These are phyloP conservation scores for Kockovaella imperatae DNA, from an alignment of 768 basidiomycete species.

Conservation along the genomic window DNA sequence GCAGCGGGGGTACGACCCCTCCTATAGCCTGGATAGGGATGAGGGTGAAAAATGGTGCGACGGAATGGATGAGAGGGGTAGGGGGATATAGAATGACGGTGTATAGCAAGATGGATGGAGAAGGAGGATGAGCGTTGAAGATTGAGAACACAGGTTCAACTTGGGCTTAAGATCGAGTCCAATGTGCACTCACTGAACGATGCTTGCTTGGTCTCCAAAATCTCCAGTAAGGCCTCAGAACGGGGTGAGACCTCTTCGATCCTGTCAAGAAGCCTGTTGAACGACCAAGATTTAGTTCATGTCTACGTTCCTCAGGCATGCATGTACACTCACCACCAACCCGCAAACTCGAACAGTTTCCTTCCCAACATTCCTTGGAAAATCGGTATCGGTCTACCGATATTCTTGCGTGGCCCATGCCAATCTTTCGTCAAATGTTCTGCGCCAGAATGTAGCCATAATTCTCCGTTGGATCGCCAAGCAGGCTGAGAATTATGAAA, in stretches of 20 bases:
- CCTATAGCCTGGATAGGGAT: conserved; percentile 17
- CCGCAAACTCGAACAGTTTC: conserved; percentile 7
- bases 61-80: neutral
- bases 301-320: neutral
- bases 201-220: conserved; percentile 22
- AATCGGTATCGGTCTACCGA: conserved; percentile 26
- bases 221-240: conserved; percentile 15
- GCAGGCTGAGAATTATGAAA: conserved; percentile 23
- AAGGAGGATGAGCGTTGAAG: no score
- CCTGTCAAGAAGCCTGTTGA: conserved; percentile 11
- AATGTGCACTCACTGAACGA: conserved; percentile 12
- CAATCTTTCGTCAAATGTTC: conserved; percentile 20
- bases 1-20: conserved; percentile 14
- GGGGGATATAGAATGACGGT: no score
- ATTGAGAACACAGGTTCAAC: no score
- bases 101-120: no score
- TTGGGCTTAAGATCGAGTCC: no score
- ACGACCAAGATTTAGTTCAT: neutral
- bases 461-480: conserved; percentile 15
- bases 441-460: conserved; percentile 24
- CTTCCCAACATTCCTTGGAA: conserved; percentile 6
- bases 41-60: no score
- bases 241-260: conserved; percentile 12
- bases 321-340: conserved; percentile 25
- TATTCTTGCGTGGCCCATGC: conserved; percentile 16